These are phyloP conservation scores for Phytopythium delawarense DNA, from an alignment of 352 stramenopile genomes.

Conservation along the genomic window DNA sequence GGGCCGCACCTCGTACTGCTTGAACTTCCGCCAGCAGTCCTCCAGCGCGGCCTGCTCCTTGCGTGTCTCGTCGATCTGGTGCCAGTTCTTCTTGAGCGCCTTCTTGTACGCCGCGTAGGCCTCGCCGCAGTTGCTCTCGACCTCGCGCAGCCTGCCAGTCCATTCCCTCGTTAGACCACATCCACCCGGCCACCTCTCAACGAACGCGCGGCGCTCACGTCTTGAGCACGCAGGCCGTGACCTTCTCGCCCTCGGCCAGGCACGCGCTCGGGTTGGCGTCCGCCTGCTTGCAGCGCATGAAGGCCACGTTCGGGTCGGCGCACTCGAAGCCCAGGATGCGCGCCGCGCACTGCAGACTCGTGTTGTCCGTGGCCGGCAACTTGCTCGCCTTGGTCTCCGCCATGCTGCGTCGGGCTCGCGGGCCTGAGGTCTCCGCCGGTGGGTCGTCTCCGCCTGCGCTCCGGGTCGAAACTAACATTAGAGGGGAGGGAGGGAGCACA, in stretches of 20 bases:
- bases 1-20: conserved; percentile 38
- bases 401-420: conserved; percentile 13
- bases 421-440: too few relatives aligned
- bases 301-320: conserved; percentile 77
- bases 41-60: conserved; percentile 86
- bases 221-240: conserved; percentile 83
- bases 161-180: background rate
- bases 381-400: conserved; percentile 47
- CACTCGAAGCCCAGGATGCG: conserved; percentile 82
- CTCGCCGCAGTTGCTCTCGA: conserved; percentile 83
- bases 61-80: conserved; percentile 78
- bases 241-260: conserved; percentile 83
- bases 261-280: conserved; percentile 78
- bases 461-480: background rate
- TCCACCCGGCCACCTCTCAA: background rate
- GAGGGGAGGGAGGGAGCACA: background rate
- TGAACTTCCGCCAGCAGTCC: conserved; percentile 81
- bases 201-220: conserved; percentile 42
- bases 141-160: conserved; percentile 51
- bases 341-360: conserved; percentile 81
- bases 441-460: background rate
- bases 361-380: conserved; percentile 83
- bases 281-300: conserved; percentile 85
- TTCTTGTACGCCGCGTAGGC: conserved; percentile 86
- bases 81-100: conserved; percentile 88